phyloP scores from a whole-genome alignment of 2,329 filamentous ascomycete genomes.

The Paraphaeosphaeria sporulosa region DNA sequence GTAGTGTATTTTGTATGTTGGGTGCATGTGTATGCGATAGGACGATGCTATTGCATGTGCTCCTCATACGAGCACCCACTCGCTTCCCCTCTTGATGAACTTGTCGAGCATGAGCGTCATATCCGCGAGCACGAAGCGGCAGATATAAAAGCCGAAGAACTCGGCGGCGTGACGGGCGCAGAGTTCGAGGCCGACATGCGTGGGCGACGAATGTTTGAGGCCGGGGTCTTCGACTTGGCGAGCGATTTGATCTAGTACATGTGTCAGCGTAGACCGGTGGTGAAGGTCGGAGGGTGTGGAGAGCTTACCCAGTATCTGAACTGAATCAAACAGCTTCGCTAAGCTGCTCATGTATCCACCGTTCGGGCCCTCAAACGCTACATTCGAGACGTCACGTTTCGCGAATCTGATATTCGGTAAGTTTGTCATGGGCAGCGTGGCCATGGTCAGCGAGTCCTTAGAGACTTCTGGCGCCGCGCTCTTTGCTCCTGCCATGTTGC shows the following conservation, averaged over 20 bases:
- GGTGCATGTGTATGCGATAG: neutral
- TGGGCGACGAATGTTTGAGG: constrained; percentile 87
- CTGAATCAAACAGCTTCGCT: constrained; percentile 90
- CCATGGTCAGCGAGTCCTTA: constrained; percentile 67
- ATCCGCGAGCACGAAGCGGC: constrained; percentile 91
- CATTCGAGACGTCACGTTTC: constrained; percentile 73
- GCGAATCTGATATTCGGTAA: constrained; percentile 76
- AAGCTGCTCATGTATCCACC: constrained; percentile 90
- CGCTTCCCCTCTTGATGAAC: constrained; percentile 93
- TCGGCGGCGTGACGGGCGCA: constrained; percentile 93
- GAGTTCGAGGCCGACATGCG: constrained; percentile 92
- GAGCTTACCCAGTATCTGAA: constrained; percentile 84
- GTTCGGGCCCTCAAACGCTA: constrained; percentile 83
- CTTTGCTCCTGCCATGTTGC: constrained; percentile 58
- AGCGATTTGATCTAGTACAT: constrained; percentile 81
- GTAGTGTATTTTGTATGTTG: neutral
- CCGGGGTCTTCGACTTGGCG: constrained; percentile 96
- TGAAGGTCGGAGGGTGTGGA: neutral
- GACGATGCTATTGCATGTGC: neutral
- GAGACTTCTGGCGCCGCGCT: constrained; percentile 48
- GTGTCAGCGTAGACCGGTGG: constrained; percentile 17
- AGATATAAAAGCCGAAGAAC: constrained; percentile 97
- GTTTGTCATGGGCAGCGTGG: constrained; percentile 71
- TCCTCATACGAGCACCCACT: constrained; percentile 78
- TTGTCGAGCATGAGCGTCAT: constrained; percentile 88